Evolutionary conservation across 2,329 filamentous ascomycete genomes (phyloP).

Genomic region (Conoideocrella luteorostrata): DNA sequence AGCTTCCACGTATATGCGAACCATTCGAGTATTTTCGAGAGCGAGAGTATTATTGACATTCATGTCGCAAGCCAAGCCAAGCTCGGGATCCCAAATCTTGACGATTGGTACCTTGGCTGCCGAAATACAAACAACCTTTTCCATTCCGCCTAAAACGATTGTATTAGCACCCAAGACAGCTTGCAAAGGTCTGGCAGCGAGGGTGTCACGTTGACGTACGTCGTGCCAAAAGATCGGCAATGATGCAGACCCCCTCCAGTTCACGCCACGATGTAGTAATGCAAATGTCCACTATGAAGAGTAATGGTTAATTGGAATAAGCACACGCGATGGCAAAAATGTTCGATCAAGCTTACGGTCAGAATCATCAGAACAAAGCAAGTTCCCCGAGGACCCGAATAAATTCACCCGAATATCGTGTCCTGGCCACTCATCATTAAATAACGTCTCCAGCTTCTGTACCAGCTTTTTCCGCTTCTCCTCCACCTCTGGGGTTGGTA

Average conservation of each 20-base stretch:
- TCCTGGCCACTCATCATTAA: slow-evolving; percentile 88
- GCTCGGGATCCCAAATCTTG: slow-evolving; percentile 95
- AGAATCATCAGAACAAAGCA: slow-evolving; percentile 90
- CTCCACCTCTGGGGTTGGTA: slow-evolving; percentile 76
- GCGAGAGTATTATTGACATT: slow-evolving; percentile 97
- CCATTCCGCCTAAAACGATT: slow-evolving; percentile 73
- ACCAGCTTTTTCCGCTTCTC: slow-evolving; percentile 68
- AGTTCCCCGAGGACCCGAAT: slow-evolving; percentile 96
- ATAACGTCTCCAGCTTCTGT: slow-evolving; percentile 78
- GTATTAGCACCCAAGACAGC: neutral
- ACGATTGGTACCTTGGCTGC: slow-evolving; percentile 97
- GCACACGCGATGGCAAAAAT: no score
- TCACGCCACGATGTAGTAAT: slow-evolving; percentile 88
- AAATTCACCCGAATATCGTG: slow-evolving; percentile 85
- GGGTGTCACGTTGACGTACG: slow-evolving; percentile 55
- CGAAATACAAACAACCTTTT: slow-evolving; percentile 90
- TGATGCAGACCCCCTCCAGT: slow-evolving; percentile 81
- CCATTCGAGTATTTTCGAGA: slow-evolving; percentile 95
- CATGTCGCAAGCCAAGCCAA: slow-evolving; percentile 88
- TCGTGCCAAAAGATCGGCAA: slow-evolving; percentile 78
- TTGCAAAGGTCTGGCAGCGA: neutral
- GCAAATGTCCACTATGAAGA: slow-evolving; percentile 78
- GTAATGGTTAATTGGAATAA: neutral
- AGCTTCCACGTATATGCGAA: slow-evolving; percentile 91
- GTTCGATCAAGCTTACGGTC: slow-evolving; percentile 71